These are phyloP conservation scores for Chondrus crispus DNA, from an alignment of 23 red algal genomes.

Conservation along the genomic window DNA sequence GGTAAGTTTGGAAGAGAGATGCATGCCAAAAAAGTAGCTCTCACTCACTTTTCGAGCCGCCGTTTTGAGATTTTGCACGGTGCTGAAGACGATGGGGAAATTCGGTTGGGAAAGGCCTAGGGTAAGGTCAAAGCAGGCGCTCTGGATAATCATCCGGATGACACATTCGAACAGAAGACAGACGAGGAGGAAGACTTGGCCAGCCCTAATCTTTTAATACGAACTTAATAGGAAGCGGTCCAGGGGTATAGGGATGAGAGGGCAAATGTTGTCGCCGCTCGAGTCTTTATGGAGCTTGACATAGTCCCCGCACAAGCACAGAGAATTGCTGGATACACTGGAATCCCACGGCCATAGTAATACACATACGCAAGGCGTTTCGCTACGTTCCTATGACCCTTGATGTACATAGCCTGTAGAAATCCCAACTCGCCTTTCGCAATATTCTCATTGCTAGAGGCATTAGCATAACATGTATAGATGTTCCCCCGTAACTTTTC, in stretches of 20 bases:
- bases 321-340: too few relatives aligned
- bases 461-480: background rate
- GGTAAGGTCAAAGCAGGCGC: background rate
- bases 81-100: too few relatives aligned
- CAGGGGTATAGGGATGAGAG: background rate
- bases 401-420: background rate
- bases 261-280: slow-evolving; percentile 43
- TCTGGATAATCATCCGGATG: background rate
- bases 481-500: background rate
- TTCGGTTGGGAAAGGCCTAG: too few relatives aligned
- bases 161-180: background rate
- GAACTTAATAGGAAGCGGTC: slow-evolving; percentile 35
- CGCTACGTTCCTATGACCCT: background rate
- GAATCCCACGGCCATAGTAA: too few relatives aligned
- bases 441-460: background rate
- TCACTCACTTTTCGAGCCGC: slow-evolving; percentile 94
- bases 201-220: slow-evolving; percentile 4
- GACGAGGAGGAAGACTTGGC: slow-evolving; percentile 54
- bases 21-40: slow-evolving; percentile 54
- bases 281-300: slow-evolving; percentile 66
- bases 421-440: background rate
- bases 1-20: slow-evolving; percentile 76
- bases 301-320: too few relatives aligned
- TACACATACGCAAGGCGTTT: background rate
- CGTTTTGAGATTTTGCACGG: slow-evolving; percentile 65